Base-by-base conservation (phyloP, 768 basidiomycete genomes). In the Lactifluus rugatus region DNA sequence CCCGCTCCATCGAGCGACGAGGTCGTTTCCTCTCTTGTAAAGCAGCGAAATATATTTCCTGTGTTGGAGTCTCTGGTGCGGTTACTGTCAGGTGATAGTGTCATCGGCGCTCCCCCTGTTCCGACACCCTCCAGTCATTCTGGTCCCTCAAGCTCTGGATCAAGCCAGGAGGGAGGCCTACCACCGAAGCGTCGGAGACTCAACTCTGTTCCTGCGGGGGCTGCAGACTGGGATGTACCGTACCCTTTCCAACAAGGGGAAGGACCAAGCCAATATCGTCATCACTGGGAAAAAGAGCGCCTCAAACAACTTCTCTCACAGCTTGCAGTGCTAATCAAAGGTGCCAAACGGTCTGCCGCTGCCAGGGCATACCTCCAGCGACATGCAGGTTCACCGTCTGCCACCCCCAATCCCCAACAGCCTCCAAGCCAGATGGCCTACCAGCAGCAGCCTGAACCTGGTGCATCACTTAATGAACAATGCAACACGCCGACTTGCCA, bases 181-280 rank as follows among this genome's bases (percentile, higher is more conserved):
- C 65, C 75, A 6, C 48, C 64, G 19, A 89, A 87, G 70, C 82
- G 80, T 60, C 78, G 87, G 28, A 86, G 79, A 63, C 72, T 89
- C 14, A 75, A 74, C 56, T 71, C 74, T 9, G 87, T 91, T 14
- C 89, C 89, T 34, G 89, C 89, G 21, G 89, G 89, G 11, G 89
- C 89, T 1, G 76, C 69, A 1, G 87, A 89, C 66, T 91, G 89
- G 89, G 87, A 89, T 63, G 79, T 90, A 0, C 89, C 89, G 0
- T 90, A 83, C 68, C 89, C 89, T 6, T 90, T 90, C 62, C 70
- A 69, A 41, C 72, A 76, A 48, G 89, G 86, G 28, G 84, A 91
- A 63, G 89, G 85, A 2, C 86, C 89, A 2, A 67, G 76, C 17
- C 73, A 75, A n/a, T 90, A 90, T 68, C 75, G 70, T 9, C 68